A percentile compares a stretch with the other conserved stretches of the same genome.
Evolutionary conservation across 768 basidiomycete species (phyloP).

Genomic region (Leccinellum rugosiceps): DNA sequence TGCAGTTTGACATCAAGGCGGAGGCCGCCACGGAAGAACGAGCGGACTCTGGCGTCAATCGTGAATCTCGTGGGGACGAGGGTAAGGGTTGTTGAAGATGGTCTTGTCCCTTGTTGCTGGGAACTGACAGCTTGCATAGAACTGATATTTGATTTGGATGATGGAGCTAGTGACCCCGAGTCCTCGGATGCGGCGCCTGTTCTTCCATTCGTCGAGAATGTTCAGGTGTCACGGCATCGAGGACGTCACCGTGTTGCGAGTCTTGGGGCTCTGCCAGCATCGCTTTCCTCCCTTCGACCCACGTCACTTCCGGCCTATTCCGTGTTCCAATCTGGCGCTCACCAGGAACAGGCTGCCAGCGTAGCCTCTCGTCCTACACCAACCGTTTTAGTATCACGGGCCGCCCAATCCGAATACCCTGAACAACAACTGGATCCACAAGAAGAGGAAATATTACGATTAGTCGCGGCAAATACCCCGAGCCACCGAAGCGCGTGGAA

Average conservation of each 20-base stretch:
- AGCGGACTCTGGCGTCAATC: constrained; percentile 32
- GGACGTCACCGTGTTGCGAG: constrained; percentile 30
- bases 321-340: constrained; percentile 38
- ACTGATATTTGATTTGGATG: constrained; percentile 70
- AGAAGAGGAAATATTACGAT: constrained; percentile 53
- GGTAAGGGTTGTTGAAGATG: constrained; percentile 36
- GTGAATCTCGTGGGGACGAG: constrained; percentile 37
- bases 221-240: constrained; percentile 21
- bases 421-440: constrained; percentile 33
- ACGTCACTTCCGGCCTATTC: constrained; percentile 68
- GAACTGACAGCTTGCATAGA: constrained; percentile 36
- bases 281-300: constrained; percentile 60
- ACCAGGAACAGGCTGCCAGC: neutral
- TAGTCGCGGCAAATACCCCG: constrained; percentile 67
- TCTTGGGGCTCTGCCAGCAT: constrained; percentile 47
- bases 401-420: constrained; percentile 16
- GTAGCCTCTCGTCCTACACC: neutral
- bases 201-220: constrained; percentile 35
- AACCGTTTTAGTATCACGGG: constrained; percentile 1
- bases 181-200: constrained; percentile 33
- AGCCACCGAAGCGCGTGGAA: constrained; percentile 74
- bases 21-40: constrained; percentile 48
- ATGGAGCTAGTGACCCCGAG: constrained; percentile 38
- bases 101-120: neutral
- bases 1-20: constrained; percentile 70